phyloP scores from a whole-genome alignment of 352 stramenopile species.

The Globisporangium spinosum region DNA sequence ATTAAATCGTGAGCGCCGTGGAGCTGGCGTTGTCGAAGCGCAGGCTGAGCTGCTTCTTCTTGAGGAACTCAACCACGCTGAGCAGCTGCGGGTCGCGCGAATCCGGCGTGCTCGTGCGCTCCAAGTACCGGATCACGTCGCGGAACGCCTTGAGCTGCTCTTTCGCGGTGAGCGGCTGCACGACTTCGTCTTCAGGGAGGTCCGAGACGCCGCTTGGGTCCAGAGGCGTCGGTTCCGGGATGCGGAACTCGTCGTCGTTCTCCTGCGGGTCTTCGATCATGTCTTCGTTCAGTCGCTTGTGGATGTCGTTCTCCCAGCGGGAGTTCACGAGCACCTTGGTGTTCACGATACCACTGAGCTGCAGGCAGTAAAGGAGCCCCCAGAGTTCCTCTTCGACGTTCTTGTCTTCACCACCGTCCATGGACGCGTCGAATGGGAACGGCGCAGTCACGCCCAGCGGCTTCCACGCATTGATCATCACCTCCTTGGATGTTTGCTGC shows the following conservation, averaged over 20 bases:
- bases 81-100: conserved; percentile 65
- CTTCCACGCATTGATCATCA: conserved; percentile 81
- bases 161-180: conserved; percentile 55
- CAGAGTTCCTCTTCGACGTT: conserved; percentile 86
- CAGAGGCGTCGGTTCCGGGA: conserved; percentile 47
- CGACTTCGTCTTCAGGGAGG: conserved; percentile 32
- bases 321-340: conserved; percentile 88
- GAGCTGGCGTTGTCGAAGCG: conserved; percentile 85
- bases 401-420: conserved; percentile 66
- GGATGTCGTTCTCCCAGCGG: conserved; percentile 86
- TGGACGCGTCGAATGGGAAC: conserved; percentile 59
- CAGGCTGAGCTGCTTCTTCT: conserved; percentile 87
- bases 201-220: conserved; percentile 24
- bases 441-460: conserved; percentile 55
- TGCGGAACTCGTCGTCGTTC: conserved; percentile 79
- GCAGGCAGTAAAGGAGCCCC: conserved; percentile 81
- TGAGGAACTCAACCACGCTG: conserved; percentile 81
- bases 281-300: conserved; percentile 87
- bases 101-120: conserved; percentile 66
- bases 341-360: conserved; percentile 81
- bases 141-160: conserved; percentile 85
- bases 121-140: conserved; percentile 82
- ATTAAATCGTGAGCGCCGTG: conserved; percentile 77
- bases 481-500: conserved; percentile 74
- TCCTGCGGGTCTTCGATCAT: conserved; percentile 84